Evolutionary conservation across 306 rosid species (phyloP).

Genomic region (Prunus salicina): DNA sequence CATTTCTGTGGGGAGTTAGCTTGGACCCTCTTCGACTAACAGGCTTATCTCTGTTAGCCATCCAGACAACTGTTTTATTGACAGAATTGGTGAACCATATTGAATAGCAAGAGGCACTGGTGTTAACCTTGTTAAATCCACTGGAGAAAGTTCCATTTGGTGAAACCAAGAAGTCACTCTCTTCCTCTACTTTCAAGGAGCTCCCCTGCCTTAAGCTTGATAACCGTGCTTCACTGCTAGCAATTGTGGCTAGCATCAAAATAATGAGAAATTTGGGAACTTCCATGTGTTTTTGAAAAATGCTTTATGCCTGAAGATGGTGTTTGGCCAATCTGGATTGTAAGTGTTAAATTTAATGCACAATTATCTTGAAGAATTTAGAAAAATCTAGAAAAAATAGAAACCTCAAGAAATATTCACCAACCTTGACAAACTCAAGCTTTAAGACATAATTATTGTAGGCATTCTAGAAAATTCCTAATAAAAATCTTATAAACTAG

Average conservation of each 20-base stretch:
- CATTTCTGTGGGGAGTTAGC: conserved; percentile 13
- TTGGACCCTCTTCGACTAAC: background rate
- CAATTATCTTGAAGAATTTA: too few species aligned
- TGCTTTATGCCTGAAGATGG: background rate
- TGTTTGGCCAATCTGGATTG: background rate
- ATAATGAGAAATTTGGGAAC: background rate
- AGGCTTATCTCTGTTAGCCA: conserved; percentile 15
- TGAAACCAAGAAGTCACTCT: conserved; percentile 13
- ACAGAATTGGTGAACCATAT: conserved; percentile 20
- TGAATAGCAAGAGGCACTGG: conserved; percentile 23
- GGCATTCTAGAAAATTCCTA: too few species aligned
- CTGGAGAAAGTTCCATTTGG: conserved; percentile 22
- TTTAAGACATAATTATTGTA: too few species aligned
- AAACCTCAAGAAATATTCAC: too few species aligned
- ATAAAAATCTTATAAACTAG: too few species aligned
- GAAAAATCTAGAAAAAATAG: too few species aligned
- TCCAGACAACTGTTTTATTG: conserved; percentile 20
- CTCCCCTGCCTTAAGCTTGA: conserved; percentile 17
- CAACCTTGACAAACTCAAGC: too few species aligned
- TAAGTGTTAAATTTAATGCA: too few species aligned
- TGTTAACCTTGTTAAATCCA: conserved; percentile 11
- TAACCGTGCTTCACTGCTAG: background rate
- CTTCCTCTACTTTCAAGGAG: conserved; percentile 21
- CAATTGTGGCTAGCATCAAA: conserved; percentile 1
- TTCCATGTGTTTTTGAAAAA: background rate